Base-by-base conservation (phyloP, 2,329 filamentous ascomycete species). In the Botrytis fabae region DNA sequence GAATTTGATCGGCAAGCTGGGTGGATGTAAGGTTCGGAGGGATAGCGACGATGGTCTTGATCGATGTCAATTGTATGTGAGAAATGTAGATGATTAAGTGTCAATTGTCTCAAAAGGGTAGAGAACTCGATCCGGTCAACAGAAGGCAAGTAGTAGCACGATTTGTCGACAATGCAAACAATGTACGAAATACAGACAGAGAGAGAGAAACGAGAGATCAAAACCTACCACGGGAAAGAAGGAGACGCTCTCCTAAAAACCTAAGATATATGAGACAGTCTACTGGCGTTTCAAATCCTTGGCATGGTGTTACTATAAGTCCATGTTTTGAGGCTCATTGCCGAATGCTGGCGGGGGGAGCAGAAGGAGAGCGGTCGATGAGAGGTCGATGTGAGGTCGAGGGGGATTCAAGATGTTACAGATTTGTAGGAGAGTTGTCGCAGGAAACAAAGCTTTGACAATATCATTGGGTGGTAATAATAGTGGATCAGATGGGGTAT, bases 291-390 rank as follows among this genome's bases (percentile, higher is more conserved):
- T 69, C 70, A 16, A 46, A 59, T 57, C 62, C 38, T 72, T 59
- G 48, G 28, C 70, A 72, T 35, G 42, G 8, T 54, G 44, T 71
- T 54, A 59, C 35, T 57, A 57, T 48, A 22, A 35, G 25, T 5
- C 68, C 54, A 61, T 63, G 40, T 35, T 46, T 25, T 46, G 40
- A 70, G 51, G 68, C 38, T 70, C 32, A 8, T n/a, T 70, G 25
- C 46, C 40, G 40, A 35, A 61, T 35, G 70, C 80, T 82, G 83
- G 85, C 74, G 81, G 83, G 3, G 54, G 16, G 9, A 32, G 40
- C 40, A 14, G 40, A 14, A 42, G 40, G 40, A 42, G 40, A 42
- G 40, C 40, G 40, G 25, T 38, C 38, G 48, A 5, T n/a, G 22
- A 38, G 59, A 16, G 38, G 59, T 61, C 35, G 18, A 22, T 12